These are phyloP conservation scores for Diaporthe sp. DNA, from an alignment of 2,329 filamentous ascomycete genomes.

Conservation along the genomic window DNA sequence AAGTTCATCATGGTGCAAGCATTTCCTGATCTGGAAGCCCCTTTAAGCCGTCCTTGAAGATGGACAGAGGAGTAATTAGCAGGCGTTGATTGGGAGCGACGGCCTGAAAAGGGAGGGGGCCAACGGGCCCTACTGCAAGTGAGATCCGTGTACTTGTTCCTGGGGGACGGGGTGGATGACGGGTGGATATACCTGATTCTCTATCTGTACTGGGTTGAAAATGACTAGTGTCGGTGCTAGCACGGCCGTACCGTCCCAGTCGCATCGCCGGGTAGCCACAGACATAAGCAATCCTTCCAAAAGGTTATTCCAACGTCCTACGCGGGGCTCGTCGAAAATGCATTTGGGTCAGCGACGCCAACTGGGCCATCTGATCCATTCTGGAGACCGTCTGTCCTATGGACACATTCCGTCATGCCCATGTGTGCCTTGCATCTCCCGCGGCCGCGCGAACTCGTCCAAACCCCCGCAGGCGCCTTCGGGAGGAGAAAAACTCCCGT, in stretches of 20 bases:
- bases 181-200: background rate
- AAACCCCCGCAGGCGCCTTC: background rate
- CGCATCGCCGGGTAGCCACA: background rate
- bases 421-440: background rate
- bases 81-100: background rate
- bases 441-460: slow-evolving; percentile 12
- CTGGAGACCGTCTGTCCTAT: background rate
- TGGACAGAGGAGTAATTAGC: background rate
- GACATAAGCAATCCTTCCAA: background rate
- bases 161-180: background rate
- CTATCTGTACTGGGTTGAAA: background rate
- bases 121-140: background rate
- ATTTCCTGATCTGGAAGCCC: background rate
- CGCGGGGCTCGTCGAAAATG: background rate
- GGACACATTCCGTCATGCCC: background rate
- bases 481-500: background rate
- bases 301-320: slow-evolving; percentile 26
- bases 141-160: background rate
- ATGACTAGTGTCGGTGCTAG: background rate
- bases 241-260: background rate
- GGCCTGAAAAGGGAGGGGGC: background rate
- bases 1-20: background rate
- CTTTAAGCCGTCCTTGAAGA: background rate
- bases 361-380: background rate
- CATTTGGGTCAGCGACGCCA: background rate